phyloP scores from a whole-genome alignment of 805 yeast genomes.

The Yarrowia divulgata region DNA sequence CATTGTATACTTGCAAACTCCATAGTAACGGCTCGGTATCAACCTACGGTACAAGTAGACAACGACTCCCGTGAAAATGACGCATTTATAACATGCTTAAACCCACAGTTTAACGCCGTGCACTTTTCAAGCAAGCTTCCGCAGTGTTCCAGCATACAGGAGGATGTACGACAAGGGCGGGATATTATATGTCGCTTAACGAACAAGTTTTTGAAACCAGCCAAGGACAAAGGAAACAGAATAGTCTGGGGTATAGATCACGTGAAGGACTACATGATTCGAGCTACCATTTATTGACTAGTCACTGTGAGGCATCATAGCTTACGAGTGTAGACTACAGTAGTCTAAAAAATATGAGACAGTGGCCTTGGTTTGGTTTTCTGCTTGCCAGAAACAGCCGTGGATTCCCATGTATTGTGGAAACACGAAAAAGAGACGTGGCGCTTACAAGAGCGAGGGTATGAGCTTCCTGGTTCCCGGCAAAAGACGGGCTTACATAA shows the following conservation, averaged over 20 bases:
- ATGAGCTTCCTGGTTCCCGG: neutral
- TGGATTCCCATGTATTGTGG: too few species aligned
- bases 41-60: too few species aligned
- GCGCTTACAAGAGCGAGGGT: too few species aligned
- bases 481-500: neutral
- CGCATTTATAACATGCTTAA: slow-evolving; percentile 13
- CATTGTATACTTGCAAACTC: too few species aligned
- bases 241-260: neutral
- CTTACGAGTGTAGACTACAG: too few species aligned
- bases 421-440: neutral
- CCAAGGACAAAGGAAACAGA: neutral
- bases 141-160: neutral
- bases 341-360: too few species aligned
- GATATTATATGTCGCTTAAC: neutral
- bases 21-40: too few species aligned
- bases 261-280: neutral
- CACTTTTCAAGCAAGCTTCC: slow-evolving; percentile 5
- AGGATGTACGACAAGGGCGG: too few species aligned
- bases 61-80: neutral
- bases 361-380: too few species aligned
- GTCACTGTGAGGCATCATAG: neutral
- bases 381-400: too few species aligned
- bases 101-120: slow-evolving; percentile 15
- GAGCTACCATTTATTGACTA: neutral
- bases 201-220: neutral